Base-by-base conservation (phyloP, 2,329 filamentous ascomycete genomes). In the Acephala macrosclerotiorum region DNA sequence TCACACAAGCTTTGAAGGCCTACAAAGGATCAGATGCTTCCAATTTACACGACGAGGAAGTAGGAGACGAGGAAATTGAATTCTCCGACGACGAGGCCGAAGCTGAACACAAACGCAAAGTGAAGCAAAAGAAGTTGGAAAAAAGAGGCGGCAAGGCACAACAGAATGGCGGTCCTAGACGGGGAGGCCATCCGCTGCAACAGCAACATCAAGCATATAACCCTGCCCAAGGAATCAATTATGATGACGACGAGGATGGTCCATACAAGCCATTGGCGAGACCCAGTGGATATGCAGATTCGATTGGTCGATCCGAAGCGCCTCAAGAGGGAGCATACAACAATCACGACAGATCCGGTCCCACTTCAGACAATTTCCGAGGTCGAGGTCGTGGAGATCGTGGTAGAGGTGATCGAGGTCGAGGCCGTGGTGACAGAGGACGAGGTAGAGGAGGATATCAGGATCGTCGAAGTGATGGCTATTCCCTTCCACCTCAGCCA, bases 51-150 rank as follows among this genome's bases (percentile, higher is more conserved):
- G 96, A 98, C 72, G 96, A 99, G 77, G 95, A 98, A 80, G 86
- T 94, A 8, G 89, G 81, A 18, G 90, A 91, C 36, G 92, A 97
- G 42, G 95, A 98, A 76, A 87, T 93, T 72, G 96, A 98, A 76
- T 98, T 98, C 77, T 97, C 95, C 0, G 96, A 99, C 72, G 96
- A 99, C 74, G 96, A 99, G 79, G 91, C 92, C 72, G 96, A 99
- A 79, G 91, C 91, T 8, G 92, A 94, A 72, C 88, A 93, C 76
- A 96, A 91, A 80, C 82, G 86, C 64, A 84, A 85, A 66, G 73
- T 88, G 60, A 94, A 94, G 79, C 85, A 89, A 68, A 90, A 90
- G 79, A 88, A 85, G 72, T 81, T 83, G 9, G 79, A 90, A 78
- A 87, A 85, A 73, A 81, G 83, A 22, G 79, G 75, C 66, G 82